These are phyloP conservation scores for Mortierella sp. DNA, from an alignment of 371 early-diverging fungal species.

Conservation along the genomic window DNA sequence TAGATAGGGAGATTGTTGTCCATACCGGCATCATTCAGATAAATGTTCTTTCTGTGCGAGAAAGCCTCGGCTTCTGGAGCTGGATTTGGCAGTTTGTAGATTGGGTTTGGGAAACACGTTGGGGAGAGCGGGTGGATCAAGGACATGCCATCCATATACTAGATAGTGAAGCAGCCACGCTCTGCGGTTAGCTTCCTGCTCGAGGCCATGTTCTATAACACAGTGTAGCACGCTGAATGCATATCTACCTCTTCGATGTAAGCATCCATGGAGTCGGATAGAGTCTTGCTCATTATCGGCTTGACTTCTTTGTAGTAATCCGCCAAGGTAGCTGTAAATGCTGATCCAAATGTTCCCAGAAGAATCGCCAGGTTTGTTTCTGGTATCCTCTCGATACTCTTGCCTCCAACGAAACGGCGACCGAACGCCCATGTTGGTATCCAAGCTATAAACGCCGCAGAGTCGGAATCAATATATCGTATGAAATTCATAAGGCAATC, in stretches of 20 bases:
- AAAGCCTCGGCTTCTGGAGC: constrained; percentile 33
- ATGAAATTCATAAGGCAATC: constrained; percentile 6
- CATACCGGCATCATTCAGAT: constrained; percentile 79
- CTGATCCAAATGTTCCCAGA: constrained; percentile 75
- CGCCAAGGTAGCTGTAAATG: constrained; percentile 74
- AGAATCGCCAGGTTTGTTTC: constrained; percentile 72
- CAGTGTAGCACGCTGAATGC: too few species aligned
- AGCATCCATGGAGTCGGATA: constrained; percentile 35
- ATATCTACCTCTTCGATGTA: constrained; percentile 36
- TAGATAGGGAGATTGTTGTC: constrained; percentile 84
- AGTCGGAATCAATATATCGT: constrained; percentile 4
- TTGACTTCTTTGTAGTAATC: constrained; percentile 70
- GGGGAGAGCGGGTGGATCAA: constrained; percentile 65
- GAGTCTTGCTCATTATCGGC: constrained; percentile 49
- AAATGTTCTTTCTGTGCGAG: constrained; percentile 54
- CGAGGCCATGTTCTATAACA: too few species aligned
- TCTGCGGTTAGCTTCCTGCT: too few species aligned
- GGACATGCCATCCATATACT: constrained; percentile 59
- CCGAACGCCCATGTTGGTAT: constrained; percentile 83
- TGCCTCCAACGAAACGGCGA: constrained; percentile 69
- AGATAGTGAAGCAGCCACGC: not conserved
- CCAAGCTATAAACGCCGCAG: constrained; percentile 58
- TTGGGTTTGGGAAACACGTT: constrained; percentile 67
- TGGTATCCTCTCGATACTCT: constrained; percentile 63
- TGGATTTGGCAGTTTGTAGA: constrained; percentile 56